These are phyloP conservation scores for Grosmannia serpens DNA, from an alignment of 2,329 filamentous ascomycete species.

Conservation along the genomic window DNA sequence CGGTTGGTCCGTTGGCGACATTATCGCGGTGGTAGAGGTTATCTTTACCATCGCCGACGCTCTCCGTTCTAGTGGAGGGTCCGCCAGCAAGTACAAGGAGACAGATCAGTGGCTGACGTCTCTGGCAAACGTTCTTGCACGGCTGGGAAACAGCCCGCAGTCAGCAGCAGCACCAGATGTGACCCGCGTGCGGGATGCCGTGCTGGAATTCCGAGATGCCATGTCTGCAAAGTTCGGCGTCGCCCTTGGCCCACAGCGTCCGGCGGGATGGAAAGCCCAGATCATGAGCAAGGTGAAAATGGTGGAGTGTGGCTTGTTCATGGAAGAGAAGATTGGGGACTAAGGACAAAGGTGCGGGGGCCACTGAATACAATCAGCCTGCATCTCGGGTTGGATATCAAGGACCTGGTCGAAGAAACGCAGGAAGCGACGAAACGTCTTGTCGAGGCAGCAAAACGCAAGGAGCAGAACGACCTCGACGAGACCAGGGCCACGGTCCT, in stretches of 20 bases:
- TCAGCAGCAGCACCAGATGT: background rate
- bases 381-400: background rate
- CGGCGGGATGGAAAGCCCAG: background rate
- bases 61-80: background rate
- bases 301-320: background rate
- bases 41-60: background rate
- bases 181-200: background rate
- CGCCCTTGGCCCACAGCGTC: background rate
- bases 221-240: background rate
- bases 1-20: background rate
- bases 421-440: background rate
- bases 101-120: background rate
- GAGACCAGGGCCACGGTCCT: background rate
- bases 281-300: background rate
- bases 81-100: background rate
- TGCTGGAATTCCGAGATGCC: background rate
- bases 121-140: background rate
- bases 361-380: background rate
- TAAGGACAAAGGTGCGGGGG: background rate
- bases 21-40: background rate
- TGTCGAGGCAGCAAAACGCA: background rate
- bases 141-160: background rate
- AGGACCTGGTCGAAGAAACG: background rate
- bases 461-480: background rate
- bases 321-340: background rate